phyloP scores from a whole-genome alignment of 768 basidiomycete species.

The Hysterangium stoloniferum region DNA sequence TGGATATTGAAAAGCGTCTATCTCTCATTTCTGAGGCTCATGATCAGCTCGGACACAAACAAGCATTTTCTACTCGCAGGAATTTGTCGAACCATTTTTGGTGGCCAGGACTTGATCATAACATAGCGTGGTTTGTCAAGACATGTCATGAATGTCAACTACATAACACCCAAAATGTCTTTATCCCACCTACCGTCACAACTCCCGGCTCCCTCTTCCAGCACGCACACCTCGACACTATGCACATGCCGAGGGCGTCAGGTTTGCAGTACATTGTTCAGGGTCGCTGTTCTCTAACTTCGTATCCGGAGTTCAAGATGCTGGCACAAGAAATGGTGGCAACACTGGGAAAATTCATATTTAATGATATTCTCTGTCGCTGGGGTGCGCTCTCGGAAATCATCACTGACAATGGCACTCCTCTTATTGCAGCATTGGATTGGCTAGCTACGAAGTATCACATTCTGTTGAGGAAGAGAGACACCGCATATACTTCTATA shows the following conservation, averaged over 20 bases:
- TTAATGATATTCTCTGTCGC: conserved; percentile 18
- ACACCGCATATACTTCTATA: no score
- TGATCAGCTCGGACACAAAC: conserved; percentile 18
- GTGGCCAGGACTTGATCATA: conserved; percentile 20
- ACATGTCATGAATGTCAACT: conserved; percentile 35
- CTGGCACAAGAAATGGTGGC: conserved; percentile 18
- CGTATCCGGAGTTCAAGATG: conserved; percentile 17
- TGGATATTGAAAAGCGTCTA: not conserved
- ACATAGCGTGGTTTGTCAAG: conserved; percentile 17
- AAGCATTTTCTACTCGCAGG: conserved; percentile 7
- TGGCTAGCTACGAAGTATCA: conserved; percentile 7
- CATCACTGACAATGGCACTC: conserved; percentile 17
- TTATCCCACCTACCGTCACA: conserved; percentile 17
- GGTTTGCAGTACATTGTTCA: conserved; percentile 28
- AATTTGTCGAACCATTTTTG: conserved; percentile 17
- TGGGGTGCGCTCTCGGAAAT: conserved; percentile 14
- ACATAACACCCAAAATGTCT: conserved; percentile 15
- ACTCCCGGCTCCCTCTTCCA: conserved; percentile 21
- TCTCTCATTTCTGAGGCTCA: conserved; percentile 13
- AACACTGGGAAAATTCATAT: conserved; percentile 15
- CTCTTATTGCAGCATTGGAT: conserved; percentile 9
- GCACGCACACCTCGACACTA: conserved; percentile 32
- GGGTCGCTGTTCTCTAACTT: conserved; percentile 19
- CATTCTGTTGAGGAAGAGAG: no score
- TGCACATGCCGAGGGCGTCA: conserved; percentile 30